Evolutionary conservation across 2,329 filamentous ascomycete species (phyloP), one percentile per base, ranked within the genome.

Genomic region (Elsinoe necatrix): DNA sequence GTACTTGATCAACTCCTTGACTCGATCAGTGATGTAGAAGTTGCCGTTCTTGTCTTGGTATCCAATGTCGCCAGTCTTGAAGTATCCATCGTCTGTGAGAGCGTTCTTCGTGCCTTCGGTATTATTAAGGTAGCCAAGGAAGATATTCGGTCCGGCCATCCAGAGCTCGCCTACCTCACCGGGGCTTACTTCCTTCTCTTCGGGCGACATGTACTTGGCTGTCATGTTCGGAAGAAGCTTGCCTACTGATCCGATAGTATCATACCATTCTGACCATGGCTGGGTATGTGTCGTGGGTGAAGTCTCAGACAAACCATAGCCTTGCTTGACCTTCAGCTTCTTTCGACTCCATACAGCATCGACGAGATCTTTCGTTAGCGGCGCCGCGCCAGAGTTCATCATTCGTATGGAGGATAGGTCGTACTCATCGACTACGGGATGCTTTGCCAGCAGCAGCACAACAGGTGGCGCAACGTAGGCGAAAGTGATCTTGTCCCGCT

Each of bases 231-330:
- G 85, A 18, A 91, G 69, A 39, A 96, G 74, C 43, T 79, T 81
- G 11, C 92, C 91, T 0, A 92, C 87, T 0, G 86, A 85, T 18
- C 90, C 91, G 63, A 91, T 84, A 47, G 80, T 82, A 51, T 78
- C 82, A 60, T 82, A 75, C 89, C 90, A 96, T 62, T 89, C 84
- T 34, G 82, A 80, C 76, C 87, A 85, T 6, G 78, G 74, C 70
- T 72, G 88, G 8, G 82, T 81, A 63, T 89, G 85, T 0, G 88
- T 87, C 1, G 83, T 86, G 0, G 91, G 90, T 23, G 85, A 85
- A 12, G 89, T 95, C 74, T 97, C 92, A 4, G 84, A 89, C 4
- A 97, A 78, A 0, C 92, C 92, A 67, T 95, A 97, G 16, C 88
- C 91, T 72, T 97, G 92, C 76, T 95, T 96, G 59, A 95, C 83